Conservation (phyloP, 176 grass and related monocot genomes). For the Rhipidocladum racemiflorum region DNA sequence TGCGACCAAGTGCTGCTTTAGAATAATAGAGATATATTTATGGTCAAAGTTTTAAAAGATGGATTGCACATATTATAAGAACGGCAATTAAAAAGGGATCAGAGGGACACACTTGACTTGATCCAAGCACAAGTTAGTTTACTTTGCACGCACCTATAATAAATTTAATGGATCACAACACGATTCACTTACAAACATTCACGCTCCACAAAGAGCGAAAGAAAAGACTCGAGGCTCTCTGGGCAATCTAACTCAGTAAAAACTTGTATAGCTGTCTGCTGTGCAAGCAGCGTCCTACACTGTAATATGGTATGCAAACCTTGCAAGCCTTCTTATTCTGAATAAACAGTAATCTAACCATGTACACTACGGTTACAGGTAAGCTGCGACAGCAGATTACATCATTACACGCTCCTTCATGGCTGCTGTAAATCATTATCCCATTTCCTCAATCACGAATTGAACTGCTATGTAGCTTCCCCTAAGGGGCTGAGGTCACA, state of each 20-base stretch:
- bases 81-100: not conserved
- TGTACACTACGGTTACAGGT: conserved; percentile 56
- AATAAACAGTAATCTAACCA: conserved; percentile 37
- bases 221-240: conserved; percentile 7
- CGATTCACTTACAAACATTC: conserved; percentile 34
- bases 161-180: conserved; percentile 36
- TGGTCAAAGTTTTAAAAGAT: not conserved
- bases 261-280: conserved; percentile 23
- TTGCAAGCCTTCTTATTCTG: conserved; percentile 24
- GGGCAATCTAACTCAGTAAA: conserved; percentile 20
- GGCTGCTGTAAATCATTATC: not conserved
- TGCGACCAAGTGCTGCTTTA: too few species aligned
- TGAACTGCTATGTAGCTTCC: not conserved
- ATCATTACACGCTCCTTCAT: not conserved
- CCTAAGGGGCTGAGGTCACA: conserved; percentile 12
- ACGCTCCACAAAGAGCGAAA: conserved; percentile 28
- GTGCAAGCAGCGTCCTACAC: conserved; percentile 12
- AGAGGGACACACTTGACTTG: not conserved
- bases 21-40: not conserved
- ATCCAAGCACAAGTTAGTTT: conserved; percentile 25
- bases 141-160: conserved; percentile 20
- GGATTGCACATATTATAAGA: not conserved
- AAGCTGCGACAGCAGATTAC: conserved; percentile 8
- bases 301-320: conserved; percentile 31
- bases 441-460: not conserved